phyloP scores from a whole-genome alignment of 345 rosid species.

The Eutrema heterophyllum region DNA sequence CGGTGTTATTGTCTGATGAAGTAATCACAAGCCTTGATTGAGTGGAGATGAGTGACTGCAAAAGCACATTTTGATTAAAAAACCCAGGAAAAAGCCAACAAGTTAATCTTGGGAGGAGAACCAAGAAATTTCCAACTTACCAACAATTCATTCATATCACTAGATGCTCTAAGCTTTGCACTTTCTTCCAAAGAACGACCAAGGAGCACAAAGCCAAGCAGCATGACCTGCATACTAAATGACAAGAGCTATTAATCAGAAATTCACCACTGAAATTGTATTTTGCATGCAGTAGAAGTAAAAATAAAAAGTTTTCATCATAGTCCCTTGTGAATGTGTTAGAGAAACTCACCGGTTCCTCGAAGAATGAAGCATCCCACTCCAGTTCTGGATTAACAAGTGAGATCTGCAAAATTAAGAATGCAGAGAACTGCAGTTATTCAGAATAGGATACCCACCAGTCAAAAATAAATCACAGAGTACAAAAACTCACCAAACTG shows the following conservation, averaged over 20 bases:
- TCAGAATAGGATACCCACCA: neutral
- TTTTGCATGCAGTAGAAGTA: slow-evolving; percentile 2
- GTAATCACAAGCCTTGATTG: slow-evolving; percentile 81
- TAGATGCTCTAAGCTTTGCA: slow-evolving; percentile 81
- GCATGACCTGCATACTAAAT: slow-evolving; percentile 97
- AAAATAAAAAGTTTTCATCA: neutral
- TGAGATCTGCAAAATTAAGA: slow-evolving; percentile 49
- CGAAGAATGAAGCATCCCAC: slow-evolving; percentile 95
- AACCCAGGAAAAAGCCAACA: neutral
- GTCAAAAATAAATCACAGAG: slow-evolving; percentile 4
- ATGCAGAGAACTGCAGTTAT: neutral
- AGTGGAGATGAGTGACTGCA: slow-evolving; percentile 86
- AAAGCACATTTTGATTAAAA: slow-evolving; percentile 24
- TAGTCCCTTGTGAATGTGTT: neutral
- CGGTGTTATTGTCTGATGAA: slow-evolving; percentile 55
- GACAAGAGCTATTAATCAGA: slow-evolving; percentile 44
- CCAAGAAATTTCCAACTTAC: slow-evolving; percentile 38
- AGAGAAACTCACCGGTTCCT: slow-evolving; percentile 87
- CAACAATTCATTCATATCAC: slow-evolving; percentile 93
- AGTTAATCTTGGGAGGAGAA: neutral
- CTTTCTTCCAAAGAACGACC: slow-evolving; percentile 94
- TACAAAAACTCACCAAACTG: slow-evolving; percentile 54
- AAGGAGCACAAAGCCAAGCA: slow-evolving; percentile 93
- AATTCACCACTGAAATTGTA: slow-evolving; percentile 8
- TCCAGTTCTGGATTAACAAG: slow-evolving; percentile 78